phyloP scores from a whole-genome alignment of 2,329 filamentous ascomycete species.

The Cladosporium sp. region DNA sequence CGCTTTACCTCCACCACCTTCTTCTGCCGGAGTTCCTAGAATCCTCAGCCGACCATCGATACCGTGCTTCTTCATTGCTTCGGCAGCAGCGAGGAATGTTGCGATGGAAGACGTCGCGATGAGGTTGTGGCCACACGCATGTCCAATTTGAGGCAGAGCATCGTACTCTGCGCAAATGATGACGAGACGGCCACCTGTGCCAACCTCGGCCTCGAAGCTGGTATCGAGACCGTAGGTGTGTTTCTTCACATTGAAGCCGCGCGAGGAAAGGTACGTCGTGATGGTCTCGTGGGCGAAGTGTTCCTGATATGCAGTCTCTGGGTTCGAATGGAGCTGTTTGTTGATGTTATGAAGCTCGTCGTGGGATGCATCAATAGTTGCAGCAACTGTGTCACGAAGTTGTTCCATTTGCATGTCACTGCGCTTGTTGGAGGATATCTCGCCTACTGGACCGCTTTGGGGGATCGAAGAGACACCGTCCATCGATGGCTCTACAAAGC shows the following conservation, averaged over 20 bases:
- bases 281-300: constrained; percentile 53
- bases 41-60: constrained; percentile 40
- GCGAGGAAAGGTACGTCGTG: constrained; percentile 48
- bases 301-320: constrained; percentile 52
- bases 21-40: constrained; percentile 45
- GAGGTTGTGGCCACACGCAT: constrained; percentile 48
- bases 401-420: neutral
- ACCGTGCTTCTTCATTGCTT: constrained; percentile 31
- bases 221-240: constrained; percentile 53
- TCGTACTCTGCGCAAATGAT: constrained; percentile 47
- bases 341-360: neutral
- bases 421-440: neutral
- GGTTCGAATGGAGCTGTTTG: constrained; percentile 35
- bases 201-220: constrained; percentile 54
- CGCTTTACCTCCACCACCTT: constrained; percentile 19
- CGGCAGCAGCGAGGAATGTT: constrained; percentile 26
- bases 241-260: neutral
- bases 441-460: neutral
- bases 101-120: neutral
- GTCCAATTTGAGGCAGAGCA: constrained; percentile 43
- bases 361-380: neutral
- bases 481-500: neutral
- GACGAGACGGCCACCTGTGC: constrained; percentile 41
- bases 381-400: neutral
- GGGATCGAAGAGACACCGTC: neutral